phyloP scores from a whole-genome alignment of 352 stramenopile species.

The Achlya hypogyna region DNA sequence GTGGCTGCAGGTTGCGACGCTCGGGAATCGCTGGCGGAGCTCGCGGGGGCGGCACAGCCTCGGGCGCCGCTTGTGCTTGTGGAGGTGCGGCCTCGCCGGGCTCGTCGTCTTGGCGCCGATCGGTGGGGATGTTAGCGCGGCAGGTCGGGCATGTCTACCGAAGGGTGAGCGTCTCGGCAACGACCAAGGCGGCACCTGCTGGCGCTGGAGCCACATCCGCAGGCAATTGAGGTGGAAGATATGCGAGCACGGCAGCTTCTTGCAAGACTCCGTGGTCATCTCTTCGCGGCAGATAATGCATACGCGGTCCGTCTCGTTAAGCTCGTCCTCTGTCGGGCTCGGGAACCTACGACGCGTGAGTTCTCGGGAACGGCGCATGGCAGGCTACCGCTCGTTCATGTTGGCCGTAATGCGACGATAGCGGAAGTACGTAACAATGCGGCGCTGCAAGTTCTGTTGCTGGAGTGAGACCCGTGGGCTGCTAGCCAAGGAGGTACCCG shows the following conservation, averaged over 20 bases:
- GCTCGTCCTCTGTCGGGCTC: constrained; percentile 89
- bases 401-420: constrained; percentile 94
- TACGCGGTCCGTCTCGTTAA: constrained; percentile 86
- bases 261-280: constrained; percentile 85
- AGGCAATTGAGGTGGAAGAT: constrained; percentile 97
- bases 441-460: constrained; percentile 66
- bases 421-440: constrained; percentile 78
- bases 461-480: neutral
- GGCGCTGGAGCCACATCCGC: constrained; percentile 97
- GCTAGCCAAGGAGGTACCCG: neutral
- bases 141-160: constrained; percentile 92
- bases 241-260: constrained; percentile 95
- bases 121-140: constrained; percentile 88
- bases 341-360: constrained; percentile 54
- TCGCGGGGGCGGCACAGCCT: neutral
- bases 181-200: constrained; percentile 58
- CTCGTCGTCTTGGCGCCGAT: constrained; percentile 32
- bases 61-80: too few species aligned
- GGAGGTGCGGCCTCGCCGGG: constrained; percentile 16
- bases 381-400: constrained; percentile 80
- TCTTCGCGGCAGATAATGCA: constrained; percentile 97
- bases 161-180: neutral
- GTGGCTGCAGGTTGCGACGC: neutral
- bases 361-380: neutral
- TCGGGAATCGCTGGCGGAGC: neutral